phyloP scores from a whole-genome alignment of 2,329 filamentous ascomycete species.

The Cryphonectria parasitica region DNA sequence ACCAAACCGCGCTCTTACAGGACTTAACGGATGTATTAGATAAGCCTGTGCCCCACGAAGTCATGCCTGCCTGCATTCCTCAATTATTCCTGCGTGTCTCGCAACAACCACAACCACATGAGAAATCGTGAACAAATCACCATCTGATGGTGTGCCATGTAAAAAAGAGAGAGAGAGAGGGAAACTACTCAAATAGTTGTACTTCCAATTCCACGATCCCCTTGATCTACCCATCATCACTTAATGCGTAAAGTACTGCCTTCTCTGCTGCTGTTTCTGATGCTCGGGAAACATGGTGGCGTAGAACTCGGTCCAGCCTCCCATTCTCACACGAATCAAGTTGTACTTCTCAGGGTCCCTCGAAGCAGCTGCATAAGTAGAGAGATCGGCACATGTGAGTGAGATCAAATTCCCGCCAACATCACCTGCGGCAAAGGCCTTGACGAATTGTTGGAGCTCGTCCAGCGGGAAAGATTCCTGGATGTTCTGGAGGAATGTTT shows the following conservation, averaged over 20 bases:
- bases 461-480: conserved; percentile 32
- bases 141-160: not conserved
- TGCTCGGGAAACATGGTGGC: conserved; percentile 33
- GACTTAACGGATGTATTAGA: not conserved
- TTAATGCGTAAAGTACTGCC: conserved; percentile 29
- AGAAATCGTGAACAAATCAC: too few relatives aligned
- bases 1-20: not conserved
- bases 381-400: conserved; percentile 32
- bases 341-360: conserved; percentile 33
- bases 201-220: too few relatives aligned
- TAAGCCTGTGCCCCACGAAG: not conserved
- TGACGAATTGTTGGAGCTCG: conserved; percentile 26
- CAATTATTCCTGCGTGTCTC: too few relatives aligned
- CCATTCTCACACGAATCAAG: conserved; percentile 33
- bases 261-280: conserved; percentile 32
- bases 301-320: conserved; percentile 34
- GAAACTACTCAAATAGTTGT: too few relatives aligned
- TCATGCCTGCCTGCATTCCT: too few relatives aligned
- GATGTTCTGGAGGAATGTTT: conserved; percentile 25
- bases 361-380: conserved; percentile 30
- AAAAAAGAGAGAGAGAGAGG: too few relatives aligned
- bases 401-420: conserved; percentile 33
- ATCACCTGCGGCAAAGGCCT: conserved; percentile 27
- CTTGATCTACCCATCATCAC: not conserved
- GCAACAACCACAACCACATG: too few relatives aligned